These are phyloP conservation scores for Phytophthora ohioensis DNA, from an alignment of 352 stramenopile species.

Conservation along the genomic window DNA sequence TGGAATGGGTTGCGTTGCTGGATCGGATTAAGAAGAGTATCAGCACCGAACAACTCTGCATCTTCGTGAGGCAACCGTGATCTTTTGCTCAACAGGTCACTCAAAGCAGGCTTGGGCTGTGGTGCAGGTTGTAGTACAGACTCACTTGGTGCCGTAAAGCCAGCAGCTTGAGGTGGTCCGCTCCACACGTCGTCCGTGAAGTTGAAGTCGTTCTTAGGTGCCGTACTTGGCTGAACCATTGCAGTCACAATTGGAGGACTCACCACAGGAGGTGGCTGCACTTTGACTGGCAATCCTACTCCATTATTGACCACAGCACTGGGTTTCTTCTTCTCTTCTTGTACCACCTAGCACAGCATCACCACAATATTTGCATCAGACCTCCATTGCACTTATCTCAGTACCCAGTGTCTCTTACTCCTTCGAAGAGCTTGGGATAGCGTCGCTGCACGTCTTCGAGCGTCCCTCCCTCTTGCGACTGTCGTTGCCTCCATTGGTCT, in stretches of 20 bases:
- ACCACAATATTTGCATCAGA: not conserved
- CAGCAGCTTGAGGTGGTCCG: slow-evolving; percentile 18
- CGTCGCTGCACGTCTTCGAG: slow-evolving; percentile 48
- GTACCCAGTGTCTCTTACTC: slow-evolving; percentile 26
- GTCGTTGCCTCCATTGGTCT: slow-evolving; percentile 44
- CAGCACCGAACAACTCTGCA: slow-evolving; percentile 28
- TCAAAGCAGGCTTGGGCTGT: slow-evolving; percentile 34
- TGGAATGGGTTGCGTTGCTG: slow-evolving; percentile 68
- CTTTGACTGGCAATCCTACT: not conserved
- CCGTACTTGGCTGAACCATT: not conserved
- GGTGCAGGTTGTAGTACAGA: slow-evolving; percentile 5
- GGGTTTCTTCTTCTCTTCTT: slow-evolving; percentile 21
- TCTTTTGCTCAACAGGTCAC: slow-evolving; percentile 53
- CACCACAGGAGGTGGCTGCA: not conserved
- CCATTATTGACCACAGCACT: not conserved
- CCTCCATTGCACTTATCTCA: not conserved
- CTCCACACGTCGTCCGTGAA: slow-evolving; percentile 32
- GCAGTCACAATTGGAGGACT: not conserved
- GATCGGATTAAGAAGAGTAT: slow-evolving; percentile 15
- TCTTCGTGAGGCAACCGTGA: slow-evolving; percentile 33
- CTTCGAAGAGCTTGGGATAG: slow-evolving; percentile 57
- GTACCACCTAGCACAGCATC: slow-evolving; percentile 23
- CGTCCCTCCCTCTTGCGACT: slow-evolving; percentile 39
- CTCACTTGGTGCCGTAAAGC: slow-evolving; percentile 17
- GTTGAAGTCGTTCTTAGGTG: slow-evolving; percentile 20